Evolutionary conservation across 306 rosid genomes (phyloP).

Genomic region (Acacia melanoxylon): DNA sequence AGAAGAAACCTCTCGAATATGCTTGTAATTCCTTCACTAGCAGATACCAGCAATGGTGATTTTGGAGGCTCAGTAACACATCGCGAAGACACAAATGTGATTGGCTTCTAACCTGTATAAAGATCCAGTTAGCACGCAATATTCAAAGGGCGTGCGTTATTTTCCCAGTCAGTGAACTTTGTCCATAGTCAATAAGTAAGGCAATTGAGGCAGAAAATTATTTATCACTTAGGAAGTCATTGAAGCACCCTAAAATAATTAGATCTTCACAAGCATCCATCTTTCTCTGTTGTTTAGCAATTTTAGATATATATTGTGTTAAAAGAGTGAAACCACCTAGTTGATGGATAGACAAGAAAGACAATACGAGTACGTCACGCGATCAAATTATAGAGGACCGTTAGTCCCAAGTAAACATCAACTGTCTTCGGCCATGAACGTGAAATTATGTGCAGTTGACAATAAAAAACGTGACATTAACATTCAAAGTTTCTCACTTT

Average conservation of each 20-base stretch:
- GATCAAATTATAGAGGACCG: neutral
- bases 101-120: constrained; percentile 78
- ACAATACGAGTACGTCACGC: neutral
- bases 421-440: neutral
- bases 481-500: neutral
- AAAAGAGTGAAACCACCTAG: neutral
- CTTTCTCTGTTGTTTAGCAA: neutral
- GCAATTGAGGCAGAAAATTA: neutral
- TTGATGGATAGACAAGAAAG: neutral
- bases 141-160: constrained; percentile 17
- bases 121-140: constrained; percentile 29
- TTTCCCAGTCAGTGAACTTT: neutral
- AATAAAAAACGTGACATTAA: neutral
- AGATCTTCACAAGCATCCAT: neutral
- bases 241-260: constrained; percentile 6
- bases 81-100: constrained; percentile 64
- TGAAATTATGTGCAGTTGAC: neutral
- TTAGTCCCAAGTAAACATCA: neutral
- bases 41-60: constrained; percentile 48
- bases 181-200: neutral
- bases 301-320: neutral
- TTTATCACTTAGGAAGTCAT: neutral
- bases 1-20: constrained; percentile 60
- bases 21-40: constrained; percentile 63
- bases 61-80: constrained; percentile 51